Percentiles rank a stretch among this genome's conserved stretches.
phyloP scores from a whole-genome alignment of 257 asterid genomes.

The Henckelia pumila region DNA sequence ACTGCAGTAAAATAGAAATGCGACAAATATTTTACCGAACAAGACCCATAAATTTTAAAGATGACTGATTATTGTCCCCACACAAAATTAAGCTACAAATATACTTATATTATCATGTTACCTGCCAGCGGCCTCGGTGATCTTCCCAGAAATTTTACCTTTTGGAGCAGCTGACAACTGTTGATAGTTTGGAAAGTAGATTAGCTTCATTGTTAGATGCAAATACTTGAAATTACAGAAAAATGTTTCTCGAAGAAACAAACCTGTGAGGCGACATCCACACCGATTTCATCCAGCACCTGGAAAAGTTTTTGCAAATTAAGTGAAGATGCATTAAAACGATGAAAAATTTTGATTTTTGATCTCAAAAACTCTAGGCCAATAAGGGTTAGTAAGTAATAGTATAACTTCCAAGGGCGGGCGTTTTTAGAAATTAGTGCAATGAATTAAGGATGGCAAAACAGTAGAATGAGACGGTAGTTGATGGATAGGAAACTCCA shows the following conservation, averaged over 20 bases:
- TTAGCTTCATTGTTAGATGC: constrained; percentile 11
- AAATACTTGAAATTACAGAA: background rate
- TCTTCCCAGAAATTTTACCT: constrained; percentile 79
- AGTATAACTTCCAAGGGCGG: background rate
- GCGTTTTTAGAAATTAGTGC: background rate
- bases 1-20: constrained; percentile 30
- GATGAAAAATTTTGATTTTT: background rate
- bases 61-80: background rate
- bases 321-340: constrained; percentile 18
- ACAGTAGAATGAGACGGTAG: background rate
- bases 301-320: constrained; percentile 29
- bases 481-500: background rate
- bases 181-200: constrained; percentile 18
- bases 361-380: background rate
- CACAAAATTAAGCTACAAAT: no score
- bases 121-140: constrained; percentile 66
- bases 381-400: background rate
- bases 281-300: constrained; percentile 97
- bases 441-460: background rate
- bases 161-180: constrained; percentile 93
- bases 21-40: background rate
- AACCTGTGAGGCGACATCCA: constrained; percentile 95
- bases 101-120: constrained; percentile 19
- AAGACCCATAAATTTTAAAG: no score
- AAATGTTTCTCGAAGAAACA: constrained; percentile 17